Percentiles rank a stretch among this genome's conserved stretches.
Conservation (phyloP, 2,329 filamentous ascomycete genomes). For the Pseudocercospora fuligena region DNA sequence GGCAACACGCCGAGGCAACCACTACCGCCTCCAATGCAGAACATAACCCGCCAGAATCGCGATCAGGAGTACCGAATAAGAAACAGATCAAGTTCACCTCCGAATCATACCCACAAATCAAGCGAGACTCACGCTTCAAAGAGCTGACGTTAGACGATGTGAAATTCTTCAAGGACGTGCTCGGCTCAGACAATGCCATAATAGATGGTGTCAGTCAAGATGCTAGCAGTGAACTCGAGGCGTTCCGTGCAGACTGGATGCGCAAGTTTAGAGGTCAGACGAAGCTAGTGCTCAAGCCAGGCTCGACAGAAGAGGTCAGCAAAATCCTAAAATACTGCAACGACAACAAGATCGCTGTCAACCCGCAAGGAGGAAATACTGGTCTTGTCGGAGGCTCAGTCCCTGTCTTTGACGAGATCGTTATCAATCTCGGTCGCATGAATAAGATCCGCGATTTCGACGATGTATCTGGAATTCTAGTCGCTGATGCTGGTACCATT, state of each 20-base stretch:
- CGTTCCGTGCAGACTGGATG: slow-evolving; percentile 99
- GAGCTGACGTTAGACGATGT: slow-evolving; percentile 79
- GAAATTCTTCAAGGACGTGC: slow-evolving; percentile 76
- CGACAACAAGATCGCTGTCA: slow-evolving; percentile 85
- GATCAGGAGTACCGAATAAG: slow-evolving; percentile 37
- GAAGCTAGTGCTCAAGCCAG: slow-evolving; percentile 83
- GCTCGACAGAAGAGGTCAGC: slow-evolving; percentile 85
- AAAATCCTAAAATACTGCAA: slow-evolving; percentile 94
- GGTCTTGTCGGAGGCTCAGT: slow-evolving; percentile 94
- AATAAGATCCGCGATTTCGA: slow-evolving; percentile 91
- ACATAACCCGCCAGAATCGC: slow-evolving; percentile 34
- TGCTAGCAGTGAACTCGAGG: slow-evolving; percentile 78
- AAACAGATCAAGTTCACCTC: slow-evolving; percentile 74
- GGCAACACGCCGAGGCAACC: slow-evolving; percentile 37
- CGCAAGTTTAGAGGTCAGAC: slow-evolving; percentile 94
- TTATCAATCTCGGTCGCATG: slow-evolving; percentile 89
- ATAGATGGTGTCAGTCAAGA: slow-evolving; percentile 81
- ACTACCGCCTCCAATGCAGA: slow-evolving; percentile 40
- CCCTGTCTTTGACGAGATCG: slow-evolving; percentile 97
- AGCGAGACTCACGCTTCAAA: slow-evolving; percentile 77
- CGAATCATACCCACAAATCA: slow-evolving; percentile 81
- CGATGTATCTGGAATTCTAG: slow-evolving; percentile 85
- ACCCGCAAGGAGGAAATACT: slow-evolving; percentile 96
- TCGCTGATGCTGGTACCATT: slow-evolving; percentile 88
- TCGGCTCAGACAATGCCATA: slow-evolving; percentile 78